phyloP scores from a whole-genome alignment of 2,329 filamentous ascomycete genomes.

The Fusarium sp. region DNA sequence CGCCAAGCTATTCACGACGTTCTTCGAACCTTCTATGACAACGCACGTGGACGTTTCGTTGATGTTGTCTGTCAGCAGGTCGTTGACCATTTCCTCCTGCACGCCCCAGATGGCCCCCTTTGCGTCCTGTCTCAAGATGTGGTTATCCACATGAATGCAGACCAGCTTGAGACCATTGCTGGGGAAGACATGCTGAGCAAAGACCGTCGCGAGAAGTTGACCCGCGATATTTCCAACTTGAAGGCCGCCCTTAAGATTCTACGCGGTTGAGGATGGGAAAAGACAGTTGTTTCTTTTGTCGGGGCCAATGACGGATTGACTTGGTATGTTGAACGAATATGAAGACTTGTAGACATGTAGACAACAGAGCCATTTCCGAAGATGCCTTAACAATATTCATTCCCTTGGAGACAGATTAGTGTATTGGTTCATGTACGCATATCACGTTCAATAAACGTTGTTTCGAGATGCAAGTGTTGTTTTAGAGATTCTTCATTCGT shows the following conservation, averaged over 20 bases:
- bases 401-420: too few relatives aligned
- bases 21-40: slow-evolving; percentile 71
- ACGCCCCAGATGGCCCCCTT: slow-evolving; percentile 62
- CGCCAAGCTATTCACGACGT: slow-evolving; percentile 70
- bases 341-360: too few relatives aligned
- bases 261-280: slow-evolving; percentile 26
- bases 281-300: too few relatives aligned
- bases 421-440: too few relatives aligned
- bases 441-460: too few relatives aligned
- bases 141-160: slow-evolving; percentile 62
- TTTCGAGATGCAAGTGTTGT: too few relatives aligned
- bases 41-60: slow-evolving; percentile 70
- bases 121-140: slow-evolving; percentile 64
- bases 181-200: slow-evolving; percentile 64
- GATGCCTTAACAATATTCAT: too few relatives aligned
- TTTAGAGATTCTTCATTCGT: slow-evolving; percentile 38
- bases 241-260: slow-evolving; percentile 52
- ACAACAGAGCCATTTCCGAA: too few relatives aligned
- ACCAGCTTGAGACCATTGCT: slow-evolving; percentile 68
- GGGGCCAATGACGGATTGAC: too few relatives aligned
- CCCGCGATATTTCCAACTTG: slow-evolving; percentile 60
- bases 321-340: too few relatives aligned
- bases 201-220: slow-evolving; percentile 58
- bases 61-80: slow-evolving; percentile 72
- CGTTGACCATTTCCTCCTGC: slow-evolving; percentile 65